phyloP scores from a whole-genome alignment of 169 alveolate genomes.

The Plasmodium relictum region DNA sequence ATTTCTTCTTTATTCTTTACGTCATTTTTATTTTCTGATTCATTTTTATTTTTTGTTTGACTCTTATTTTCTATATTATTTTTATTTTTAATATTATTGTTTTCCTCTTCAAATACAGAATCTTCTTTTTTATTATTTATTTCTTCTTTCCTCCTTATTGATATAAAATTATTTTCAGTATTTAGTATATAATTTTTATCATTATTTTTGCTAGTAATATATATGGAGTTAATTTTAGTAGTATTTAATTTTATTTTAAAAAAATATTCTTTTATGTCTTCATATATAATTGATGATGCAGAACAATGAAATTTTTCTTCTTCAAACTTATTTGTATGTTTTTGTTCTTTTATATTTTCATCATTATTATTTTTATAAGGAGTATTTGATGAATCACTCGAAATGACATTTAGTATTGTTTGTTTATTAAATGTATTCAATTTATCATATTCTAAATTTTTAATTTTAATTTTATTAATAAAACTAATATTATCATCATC shows the following conservation, averaged over 20 bases:
- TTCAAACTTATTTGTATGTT: background rate
- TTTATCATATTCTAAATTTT: background rate
- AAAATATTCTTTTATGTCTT: constrained; percentile 48
- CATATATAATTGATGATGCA: constrained; percentile 19
- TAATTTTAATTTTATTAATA: background rate
- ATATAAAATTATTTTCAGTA: too few relatives aligned
- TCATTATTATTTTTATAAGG: too few relatives aligned
- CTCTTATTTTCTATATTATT: background rate
- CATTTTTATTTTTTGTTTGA: background rate
- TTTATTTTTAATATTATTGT: background rate
- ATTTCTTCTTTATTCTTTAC: constrained; percentile 1
- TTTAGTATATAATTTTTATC: too few relatives aligned
- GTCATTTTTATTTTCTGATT: background rate
- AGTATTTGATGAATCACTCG: too few relatives aligned
- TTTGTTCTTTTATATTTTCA: background rate
- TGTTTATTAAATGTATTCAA: background rate
- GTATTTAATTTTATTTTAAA: background rate
- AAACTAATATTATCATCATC: background rate
- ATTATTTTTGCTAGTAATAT: too few relatives aligned
- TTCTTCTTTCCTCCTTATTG: background rate
- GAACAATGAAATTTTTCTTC: background rate
- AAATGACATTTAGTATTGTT: too few relatives aligned
- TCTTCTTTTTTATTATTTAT: constrained; percentile 1
- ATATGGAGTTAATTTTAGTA: background rate
- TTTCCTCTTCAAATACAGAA: background rate